These are phyloP conservation scores for Pezicula neosporulosa DNA, from an alignment of 2,329 filamentous ascomycete genomes.

Conservation along the genomic window DNA sequence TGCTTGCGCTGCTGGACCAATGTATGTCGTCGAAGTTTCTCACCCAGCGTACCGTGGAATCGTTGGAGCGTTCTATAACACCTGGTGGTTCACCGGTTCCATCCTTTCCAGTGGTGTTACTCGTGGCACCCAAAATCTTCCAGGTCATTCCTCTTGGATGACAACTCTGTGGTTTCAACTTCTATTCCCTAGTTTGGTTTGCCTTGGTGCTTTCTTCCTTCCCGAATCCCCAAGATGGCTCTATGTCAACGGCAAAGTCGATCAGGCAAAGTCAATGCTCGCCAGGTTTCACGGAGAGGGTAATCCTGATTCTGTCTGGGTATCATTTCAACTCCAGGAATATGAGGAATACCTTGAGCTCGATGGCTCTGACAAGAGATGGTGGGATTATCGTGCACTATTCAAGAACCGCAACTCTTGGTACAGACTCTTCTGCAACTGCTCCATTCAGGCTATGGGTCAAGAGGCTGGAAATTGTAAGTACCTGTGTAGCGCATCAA, in stretches of 20 bases:
- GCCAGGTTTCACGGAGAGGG: constrained; percentile 54
- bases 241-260: constrained; percentile 49
- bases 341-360: constrained; percentile 41
- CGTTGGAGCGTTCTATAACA: constrained; percentile 31
- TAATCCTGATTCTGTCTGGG: constrained; percentile 41
- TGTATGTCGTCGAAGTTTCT: constrained; percentile 44
- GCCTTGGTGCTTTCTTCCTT: constrained; percentile 46
- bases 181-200: constrained; percentile 41
- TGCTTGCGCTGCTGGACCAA: constrained; percentile 41
- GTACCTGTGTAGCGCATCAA: neutral
- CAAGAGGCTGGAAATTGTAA: constrained; percentile 43
- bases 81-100: constrained; percentile 35
- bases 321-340: constrained; percentile 40
- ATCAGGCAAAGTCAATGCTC: constrained; percentile 49
- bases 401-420: constrained; percentile 45
- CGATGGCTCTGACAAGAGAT: constrained; percentile 45
- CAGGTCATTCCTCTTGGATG: constrained; percentile 41
- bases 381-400: constrained; percentile 52
- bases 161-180: constrained; percentile 48
- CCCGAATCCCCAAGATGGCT: constrained; percentile 63
- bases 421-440: constrained; percentile 47
- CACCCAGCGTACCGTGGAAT: constrained; percentile 43
- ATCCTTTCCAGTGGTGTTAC: constrained; percentile 53
- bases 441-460: constrained; percentile 48
- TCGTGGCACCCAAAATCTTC: constrained; percentile 44